Conservation (phyloP, 306 rosid species). For the Betula pendula region DNA sequence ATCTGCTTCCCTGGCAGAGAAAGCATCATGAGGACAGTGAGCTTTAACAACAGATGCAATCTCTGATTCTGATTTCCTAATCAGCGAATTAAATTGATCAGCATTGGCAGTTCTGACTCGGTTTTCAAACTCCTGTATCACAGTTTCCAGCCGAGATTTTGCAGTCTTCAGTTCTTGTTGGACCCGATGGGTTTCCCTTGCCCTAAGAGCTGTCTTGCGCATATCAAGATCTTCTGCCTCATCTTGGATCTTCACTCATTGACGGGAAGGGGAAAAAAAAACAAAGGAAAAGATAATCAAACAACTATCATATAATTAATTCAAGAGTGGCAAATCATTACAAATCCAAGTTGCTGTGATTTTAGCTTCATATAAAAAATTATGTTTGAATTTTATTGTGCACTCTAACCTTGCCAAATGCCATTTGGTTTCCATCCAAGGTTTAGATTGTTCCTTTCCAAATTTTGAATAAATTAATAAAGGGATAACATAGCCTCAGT, state of each 20-base stretch:
- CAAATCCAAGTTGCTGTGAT: not conserved
- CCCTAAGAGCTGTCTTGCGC: constrained; percentile 67
- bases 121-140: constrained; percentile 63
- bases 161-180: constrained; percentile 58
- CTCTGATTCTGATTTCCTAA: constrained; percentile 71
- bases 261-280: not conserved
- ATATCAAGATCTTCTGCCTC: constrained; percentile 83
- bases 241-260: constrained; percentile 59
- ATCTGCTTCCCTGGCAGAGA: constrained; percentile 39
- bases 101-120: constrained; percentile 49
- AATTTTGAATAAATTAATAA: not conserved
- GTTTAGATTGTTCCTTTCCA: not conserved
- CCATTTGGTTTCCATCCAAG: not conserved
- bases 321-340: not conserved
- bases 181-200: constrained; percentile 57
- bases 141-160: constrained; percentile 63
- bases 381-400: not conserved
- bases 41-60: constrained; percentile 69
- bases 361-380: not conserved
- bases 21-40: constrained; percentile 40
- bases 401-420: not conserved
- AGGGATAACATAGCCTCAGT: not conserved
- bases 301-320: constrained; percentile 14
- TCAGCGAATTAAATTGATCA: constrained; percentile 54
- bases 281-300: constrained; percentile 20